Evolutionary conservation across 2,329 filamentous ascomycete genomes (phyloP).

Genomic region (Cladophialophora exuberans): DNA sequence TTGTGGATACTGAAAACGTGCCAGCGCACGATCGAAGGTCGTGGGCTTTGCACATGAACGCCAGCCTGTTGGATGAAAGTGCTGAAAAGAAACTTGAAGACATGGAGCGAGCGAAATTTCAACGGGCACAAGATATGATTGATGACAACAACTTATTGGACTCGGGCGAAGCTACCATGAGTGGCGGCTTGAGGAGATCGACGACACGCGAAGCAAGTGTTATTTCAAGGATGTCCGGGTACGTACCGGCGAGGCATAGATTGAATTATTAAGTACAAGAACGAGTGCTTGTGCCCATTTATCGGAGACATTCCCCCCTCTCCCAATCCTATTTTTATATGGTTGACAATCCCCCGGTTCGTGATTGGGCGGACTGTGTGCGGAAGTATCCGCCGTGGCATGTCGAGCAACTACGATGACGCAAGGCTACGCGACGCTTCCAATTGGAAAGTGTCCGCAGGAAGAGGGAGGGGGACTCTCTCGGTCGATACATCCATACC

Average conservation of each 20-base stretch:
- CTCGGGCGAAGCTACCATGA: conserved; percentile 22
- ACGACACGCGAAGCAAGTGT: conserved; percentile 29
- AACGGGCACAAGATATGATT: conserved; percentile 42
- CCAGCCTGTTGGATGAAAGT: conserved; percentile 75
- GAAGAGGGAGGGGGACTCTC: not conserved
- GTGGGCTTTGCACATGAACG: conserved; percentile 83
- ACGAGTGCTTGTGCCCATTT: not conserved
- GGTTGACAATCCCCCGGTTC: not conserved
- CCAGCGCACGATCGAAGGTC: conserved; percentile 73
- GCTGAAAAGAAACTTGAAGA: conserved; percentile 66
- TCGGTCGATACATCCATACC: not conserved
- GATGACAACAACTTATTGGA: conserved; percentile 18
- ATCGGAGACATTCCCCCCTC: not conserved
- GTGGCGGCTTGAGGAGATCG: conserved; percentile 23
- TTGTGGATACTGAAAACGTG: conserved; percentile 76
- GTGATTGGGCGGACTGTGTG: conserved; percentile 1
- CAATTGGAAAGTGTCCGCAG: conserved; percentile 3
- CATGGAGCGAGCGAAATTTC: conserved; percentile 51
- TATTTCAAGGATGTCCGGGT: conserved; percentile 24
- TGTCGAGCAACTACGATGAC: not conserved
- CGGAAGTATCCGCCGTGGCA: not conserved
- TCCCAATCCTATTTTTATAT: conserved; percentile 1
- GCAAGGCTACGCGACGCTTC: not conserved
- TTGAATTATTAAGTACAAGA: conserved; percentile 15
- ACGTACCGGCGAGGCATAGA: conserved; percentile 17